Evolutionary conservation across 306 rosid genomes (phyloP).

Genomic region (Gastrolobium bilobum): DNA sequence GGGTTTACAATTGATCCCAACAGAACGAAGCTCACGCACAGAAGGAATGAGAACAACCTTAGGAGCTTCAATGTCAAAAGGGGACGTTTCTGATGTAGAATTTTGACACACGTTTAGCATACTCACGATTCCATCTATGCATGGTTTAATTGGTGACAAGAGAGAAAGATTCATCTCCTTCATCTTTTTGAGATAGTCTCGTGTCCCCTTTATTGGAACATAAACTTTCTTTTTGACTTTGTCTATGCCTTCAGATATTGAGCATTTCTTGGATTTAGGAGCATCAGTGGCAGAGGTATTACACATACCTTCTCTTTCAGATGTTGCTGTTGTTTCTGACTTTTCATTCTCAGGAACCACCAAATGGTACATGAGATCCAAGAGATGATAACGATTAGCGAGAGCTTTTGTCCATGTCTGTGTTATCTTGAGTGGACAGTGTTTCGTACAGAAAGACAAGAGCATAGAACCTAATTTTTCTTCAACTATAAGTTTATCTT

Average conservation of each 20-base stretch:
- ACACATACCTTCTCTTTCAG: background rate
- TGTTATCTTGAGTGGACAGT: background rate
- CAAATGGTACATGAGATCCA: slow-evolving; percentile 47
- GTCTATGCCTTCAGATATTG: no score
- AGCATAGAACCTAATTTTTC: background rate
- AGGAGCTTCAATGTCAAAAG: background rate
- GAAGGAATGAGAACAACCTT: background rate
- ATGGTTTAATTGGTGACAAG: background rate
- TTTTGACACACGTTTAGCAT: background rate
- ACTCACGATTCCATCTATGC: background rate
- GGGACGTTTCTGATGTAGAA: background rate
- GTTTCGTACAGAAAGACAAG: background rate
- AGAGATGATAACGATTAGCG: slow-evolving; percentile 25
- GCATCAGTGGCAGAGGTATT: no score
- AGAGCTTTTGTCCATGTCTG: background rate
- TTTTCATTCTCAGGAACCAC: background rate
- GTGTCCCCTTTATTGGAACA: background rate
- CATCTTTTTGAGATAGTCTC: background rate
- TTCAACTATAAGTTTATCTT: no score
- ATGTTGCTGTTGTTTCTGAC: no score
- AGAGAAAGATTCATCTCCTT: background rate
- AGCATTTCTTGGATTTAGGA: no score
- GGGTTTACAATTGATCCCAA: background rate
- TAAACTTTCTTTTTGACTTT: background rate
- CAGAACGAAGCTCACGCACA: background rate